Evolutionary conservation across 805 yeast genomes (phyloP), one percentile per base, ranked within the genome.

Genomic region (Jamesozyma gamospora): DNA sequence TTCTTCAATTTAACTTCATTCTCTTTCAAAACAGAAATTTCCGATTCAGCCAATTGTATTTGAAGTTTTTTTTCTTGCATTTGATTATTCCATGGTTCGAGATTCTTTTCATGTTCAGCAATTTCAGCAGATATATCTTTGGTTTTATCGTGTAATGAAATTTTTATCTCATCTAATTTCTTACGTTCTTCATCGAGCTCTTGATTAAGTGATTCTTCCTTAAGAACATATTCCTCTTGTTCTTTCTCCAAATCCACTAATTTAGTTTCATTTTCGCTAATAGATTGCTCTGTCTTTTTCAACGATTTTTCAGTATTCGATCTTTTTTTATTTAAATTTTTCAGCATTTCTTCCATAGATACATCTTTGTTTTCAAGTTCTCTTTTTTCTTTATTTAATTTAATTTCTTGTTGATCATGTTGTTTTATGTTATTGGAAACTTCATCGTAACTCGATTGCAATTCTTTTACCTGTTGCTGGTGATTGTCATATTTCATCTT

Each of bases 71-170:
- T 77, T 13, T 72, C 70, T 43, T 73, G 77, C 25, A 87, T 63
- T 46, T 76, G 71, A 21, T 72, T 79, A 43, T 75, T 76, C 88
- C 94, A 86, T 0, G 97, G 98, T 48, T 83, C 88, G 6, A 86
- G 62, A 43, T 79, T 69, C 7, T 67, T 69, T 55, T 84, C 88
- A 30, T 77, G 62, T 12, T 53, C 50, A 47, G 75, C 82, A 37
- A 88, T 81, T 51, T 82, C 72, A 8, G 69, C 71, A 1, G 88
- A 74, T 40, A 81, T 70, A 2, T 64, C 77, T 10, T 76, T 70
- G 0, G 97, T 90, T 55, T 85, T 84, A 35, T 75, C 79, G 8
- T 85, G 76, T 34, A 92, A 68, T 24, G 74, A 75, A 7, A 67
- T 48, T 50, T 87, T 75, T 11, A 88, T 77, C 19, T 70, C 70